Evolutionary conservation across 2,329 filamentous ascomycete genomes (phyloP), one percentile per base, ranked within the genome.

Genomic region (Dactylonectria macrodidyma): DNA sequence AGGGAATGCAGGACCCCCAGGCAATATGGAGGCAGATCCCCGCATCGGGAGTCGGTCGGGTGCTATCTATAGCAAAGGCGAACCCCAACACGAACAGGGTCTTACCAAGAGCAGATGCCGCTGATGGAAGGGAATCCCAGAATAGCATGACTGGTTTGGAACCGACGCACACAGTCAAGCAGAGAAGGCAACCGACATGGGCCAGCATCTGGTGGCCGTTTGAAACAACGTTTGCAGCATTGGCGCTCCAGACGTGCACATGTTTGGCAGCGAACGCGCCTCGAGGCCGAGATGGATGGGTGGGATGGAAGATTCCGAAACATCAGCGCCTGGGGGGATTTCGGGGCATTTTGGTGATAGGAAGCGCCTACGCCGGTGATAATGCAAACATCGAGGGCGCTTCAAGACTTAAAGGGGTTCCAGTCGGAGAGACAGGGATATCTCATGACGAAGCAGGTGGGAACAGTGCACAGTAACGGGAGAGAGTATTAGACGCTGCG

Each of bases 401-500:
- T 44, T 61, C 47, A 24, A 24, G 41, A 56, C 44, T 60, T 66
- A 22, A 60, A 67, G 56, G 59, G 62, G 55, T 33, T 61, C 26
- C 30, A 56, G 47, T 44, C 56, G 47, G 19, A 52, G 50, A 30
- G 55, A 60, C 59, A 52, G 26, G 58, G 50, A 50, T 61, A 41
- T 46, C 14, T 48, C 33, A 19, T 58, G 16, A 66, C 26, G 26
- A 51, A 12, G 44, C 34, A 16, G 33, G 22, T 47, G 44, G 58
- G 26, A 30, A n/a, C 22, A 56, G 22, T 52, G 41, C 57, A 55
- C 12, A n/a, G 41, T 58, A 26, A 36, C 33, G 30, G 56, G 38
- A 62, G 69, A 71, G 47, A 50, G 47, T 47, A 61, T 58, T 72
- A 66, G 67, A 71, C 73, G 71, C 73, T 64, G 57, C 59, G 51